These are phyloP conservation scores for Penicillium sp. DNA, from an alignment of 2,329 filamentous ascomycete species.

Conservation along the genomic window DNA sequence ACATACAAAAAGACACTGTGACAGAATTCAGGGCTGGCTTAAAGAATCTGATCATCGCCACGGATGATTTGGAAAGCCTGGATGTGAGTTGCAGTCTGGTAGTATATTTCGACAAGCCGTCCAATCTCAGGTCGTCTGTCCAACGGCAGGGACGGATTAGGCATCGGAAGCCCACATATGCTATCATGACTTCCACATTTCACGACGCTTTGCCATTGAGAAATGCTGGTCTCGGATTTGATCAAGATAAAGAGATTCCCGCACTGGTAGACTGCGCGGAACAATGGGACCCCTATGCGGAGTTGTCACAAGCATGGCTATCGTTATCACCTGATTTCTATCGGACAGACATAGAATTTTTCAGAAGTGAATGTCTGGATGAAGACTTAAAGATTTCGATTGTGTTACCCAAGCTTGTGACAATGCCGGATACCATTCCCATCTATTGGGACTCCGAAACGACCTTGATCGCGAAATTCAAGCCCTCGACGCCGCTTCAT, in stretches of 20 bases:
- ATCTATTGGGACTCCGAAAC: conserved; percentile 31
- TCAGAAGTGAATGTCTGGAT: conserved; percentile 8
- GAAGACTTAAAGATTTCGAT: conserved; percentile 22
- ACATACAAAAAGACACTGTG: conserved; percentile 52
- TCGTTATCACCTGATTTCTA: conserved; percentile 22
- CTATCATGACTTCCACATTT: conserved; percentile 48
- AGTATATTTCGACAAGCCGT: conserved; percentile 63
- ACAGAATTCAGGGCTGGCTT: conserved; percentile 54
- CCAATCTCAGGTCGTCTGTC: conserved; percentile 64
- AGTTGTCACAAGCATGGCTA: conserved; percentile 29
- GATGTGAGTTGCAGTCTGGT: conserved; percentile 66
- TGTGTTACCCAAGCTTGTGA: conserved; percentile 16
- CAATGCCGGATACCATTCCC: conserved; percentile 22
- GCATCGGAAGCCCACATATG: conserved; percentile 55
- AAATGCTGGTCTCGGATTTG: conserved; percentile 29
- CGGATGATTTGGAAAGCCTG: conserved; percentile 60
- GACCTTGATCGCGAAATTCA: conserved; percentile 22
- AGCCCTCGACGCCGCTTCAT: conserved; percentile 4
- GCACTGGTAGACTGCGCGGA: conserved; percentile 23
- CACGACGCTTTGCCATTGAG: conserved; percentile 55
- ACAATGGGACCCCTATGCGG: conserved; percentile 33
- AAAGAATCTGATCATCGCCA: conserved; percentile 60
- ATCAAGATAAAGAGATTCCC: conserved; percentile 15
- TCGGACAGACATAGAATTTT: conserved; percentile 23
- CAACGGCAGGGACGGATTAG: conserved; percentile 66